Evolutionary conservation across 805 yeast species (phyloP), one percentile per base, ranked within the genome.

Genomic region (Nakazawaea pomicola): DNA sequence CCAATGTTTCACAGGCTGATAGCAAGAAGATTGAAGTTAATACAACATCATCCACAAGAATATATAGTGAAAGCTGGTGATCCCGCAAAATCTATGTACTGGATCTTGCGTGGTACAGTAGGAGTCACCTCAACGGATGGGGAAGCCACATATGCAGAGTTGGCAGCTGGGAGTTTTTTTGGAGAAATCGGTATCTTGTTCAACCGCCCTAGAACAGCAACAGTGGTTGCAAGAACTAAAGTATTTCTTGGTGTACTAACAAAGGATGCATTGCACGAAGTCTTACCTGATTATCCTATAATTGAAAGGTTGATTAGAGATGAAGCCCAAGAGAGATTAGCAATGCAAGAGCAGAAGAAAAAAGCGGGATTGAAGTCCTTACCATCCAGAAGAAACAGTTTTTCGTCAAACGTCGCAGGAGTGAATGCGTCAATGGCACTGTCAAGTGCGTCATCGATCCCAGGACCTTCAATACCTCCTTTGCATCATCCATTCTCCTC

Each of bases 111-210:
- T 51, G 93, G 93, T 3, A 70, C 80, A 0, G 91, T 83, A 2
- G 76, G 78, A n/a, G 87, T 84, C 10, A 76, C 88, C 0, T 78
- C 86, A 11, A 73, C 84, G 1, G 93, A 83, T 54, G 90, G 88
- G 21, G 91, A 83, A 58, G 73, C 84, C 3, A 68, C 78, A 3
- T 80, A 79, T 51, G 89, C 90, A 1, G 88, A 80, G 53, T 61
- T 83, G 7, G 70, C 72, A 3, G 70, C 80, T 4, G 91, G 91
- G 2, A 69, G 80, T 16, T 82, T 80, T 48, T 84, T 83, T 55
- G 93, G 93, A 11, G 91, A 84, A 53, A 83, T 83, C 41, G 91
- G 91, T 7, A 81, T 83, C 33, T 60, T 83, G 23, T 83, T 79
- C 61, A 80, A 80, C 55, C 64, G 90, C 37, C 89, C 90, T 15